Evolutionary conservation across 2,329 filamentous ascomycete species (phyloP).

Genomic region (Trichoderma atrobrunneum): DNA sequence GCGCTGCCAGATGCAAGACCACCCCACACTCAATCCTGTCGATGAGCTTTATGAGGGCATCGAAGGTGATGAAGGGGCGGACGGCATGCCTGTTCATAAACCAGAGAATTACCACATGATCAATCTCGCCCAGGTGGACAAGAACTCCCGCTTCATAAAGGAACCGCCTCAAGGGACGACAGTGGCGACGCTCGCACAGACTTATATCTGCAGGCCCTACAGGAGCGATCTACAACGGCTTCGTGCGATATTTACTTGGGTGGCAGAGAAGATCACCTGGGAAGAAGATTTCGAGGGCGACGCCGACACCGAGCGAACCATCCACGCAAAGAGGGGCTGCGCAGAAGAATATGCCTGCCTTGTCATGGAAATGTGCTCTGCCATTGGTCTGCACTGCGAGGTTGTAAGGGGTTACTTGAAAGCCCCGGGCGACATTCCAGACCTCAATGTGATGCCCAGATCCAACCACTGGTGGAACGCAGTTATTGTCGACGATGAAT

Average conservation of each 20-base stretch:
- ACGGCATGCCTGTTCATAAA: conserved; percentile 78
- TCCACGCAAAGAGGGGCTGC: conserved; percentile 79
- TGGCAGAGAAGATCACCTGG: conserved; percentile 91
- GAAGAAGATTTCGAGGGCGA: conserved; percentile 91
- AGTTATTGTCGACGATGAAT: conserved; percentile 87
- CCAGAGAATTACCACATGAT: conserved; percentile 77
- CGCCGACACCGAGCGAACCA: conserved; percentile 76
- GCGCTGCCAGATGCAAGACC: conserved; percentile 90
- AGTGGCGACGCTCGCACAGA: conserved; percentile 77
- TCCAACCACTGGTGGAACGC: conserved; percentile 99
- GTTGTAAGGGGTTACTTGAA: conserved; percentile 89
- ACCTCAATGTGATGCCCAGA: conserved; percentile 77
- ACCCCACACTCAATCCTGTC: conserved; percentile 82
- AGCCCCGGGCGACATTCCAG: conserved; percentile 76
- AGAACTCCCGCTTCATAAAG: conserved; percentile 87
- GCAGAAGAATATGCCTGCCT: conserved; percentile 86
- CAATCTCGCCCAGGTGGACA: conserved; percentile 87
- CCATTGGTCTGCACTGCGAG: conserved; percentile 84
- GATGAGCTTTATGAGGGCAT: conserved; percentile 82
- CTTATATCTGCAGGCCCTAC: conserved; percentile 90
- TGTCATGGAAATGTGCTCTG: conserved; percentile 89
- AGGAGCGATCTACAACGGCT: conserved; percentile 90
- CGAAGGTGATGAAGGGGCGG: conserved; percentile 84
- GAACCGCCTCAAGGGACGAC: conserved; percentile 80
- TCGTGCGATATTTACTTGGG: conserved; percentile 95